Evolutionary conservation across 768 basidiomycete genomes (phyloP).

Genomic region (Agrocybe pediades): DNA sequence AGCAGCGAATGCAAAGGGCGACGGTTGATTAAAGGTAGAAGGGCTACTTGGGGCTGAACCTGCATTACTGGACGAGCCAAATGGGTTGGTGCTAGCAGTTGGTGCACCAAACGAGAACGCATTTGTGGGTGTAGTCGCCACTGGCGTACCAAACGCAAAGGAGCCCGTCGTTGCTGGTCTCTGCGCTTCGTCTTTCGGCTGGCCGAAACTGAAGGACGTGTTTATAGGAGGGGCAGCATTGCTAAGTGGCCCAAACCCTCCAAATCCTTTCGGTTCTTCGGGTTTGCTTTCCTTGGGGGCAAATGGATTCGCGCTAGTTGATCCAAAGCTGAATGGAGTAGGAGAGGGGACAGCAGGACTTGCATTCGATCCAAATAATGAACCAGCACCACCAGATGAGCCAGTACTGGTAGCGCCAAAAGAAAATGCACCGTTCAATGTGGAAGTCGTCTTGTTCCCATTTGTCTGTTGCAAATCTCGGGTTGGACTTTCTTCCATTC

Average conservation of each 20-base stretch:
- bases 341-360: conserved; percentile 19
- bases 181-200: conserved; percentile 37
- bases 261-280: conserved; percentile 46
- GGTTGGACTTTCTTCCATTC: conserved; percentile 83
- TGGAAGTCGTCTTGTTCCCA: conserved; percentile 38
- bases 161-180: conserved; percentile 40
- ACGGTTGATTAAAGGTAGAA: conserved; percentile 52
- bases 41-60: conserved; percentile 59
- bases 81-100: conserved; percentile 36
- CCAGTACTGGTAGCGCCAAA: conserved; percentile 39
- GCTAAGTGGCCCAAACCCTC: conserved; percentile 46
- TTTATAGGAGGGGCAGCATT: conserved; percentile 29
- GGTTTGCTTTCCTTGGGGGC: conserved; percentile 45
- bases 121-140: conserved; percentile 38
- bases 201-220: conserved; percentile 49
- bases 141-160: conserved; percentile 48
- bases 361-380: conserved; percentile 31
- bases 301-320: conserved; percentile 47
- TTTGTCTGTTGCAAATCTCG: conserved; percentile 58
- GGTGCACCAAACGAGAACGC: conserved; percentile 22
- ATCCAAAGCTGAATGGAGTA: conserved; percentile 44
- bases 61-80: conserved; percentile 38
- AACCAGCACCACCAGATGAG: conserved; percentile 23
- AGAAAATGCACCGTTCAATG: conserved; percentile 43
- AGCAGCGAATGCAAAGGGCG: conserved; percentile 50